A percentile compares a stretch with the other conserved stretches of the same genome.
Evolutionary conservation across 2,329 filamentous ascomycete genomes (phyloP).

Genomic region (Aspergillus sojae): DNA sequence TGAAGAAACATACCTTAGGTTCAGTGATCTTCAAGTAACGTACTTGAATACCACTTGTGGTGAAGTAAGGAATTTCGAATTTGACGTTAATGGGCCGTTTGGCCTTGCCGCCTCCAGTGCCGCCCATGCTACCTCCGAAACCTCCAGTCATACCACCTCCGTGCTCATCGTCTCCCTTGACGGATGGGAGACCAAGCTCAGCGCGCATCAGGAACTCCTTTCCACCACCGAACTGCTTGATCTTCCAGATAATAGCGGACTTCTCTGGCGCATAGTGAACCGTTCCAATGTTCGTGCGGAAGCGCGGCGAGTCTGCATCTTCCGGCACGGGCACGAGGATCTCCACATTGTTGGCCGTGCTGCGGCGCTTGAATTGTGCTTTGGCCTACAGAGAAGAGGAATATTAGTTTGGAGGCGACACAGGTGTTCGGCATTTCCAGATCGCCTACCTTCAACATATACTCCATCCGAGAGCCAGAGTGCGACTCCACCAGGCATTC

Average conservation of each 20-base stretch:
- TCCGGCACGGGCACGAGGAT: conserved; percentile 97
- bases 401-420: background rate
- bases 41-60: conserved; percentile 98
- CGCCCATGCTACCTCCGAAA: conserved; percentile 95
- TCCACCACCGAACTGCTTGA: conserved; percentile 97
- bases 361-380: conserved; percentile 96
- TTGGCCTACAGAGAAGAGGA: conserved; percentile 60
- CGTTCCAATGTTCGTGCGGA: conserved; percentile 94
- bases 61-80: conserved; percentile 99
- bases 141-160: conserved; percentile 97
- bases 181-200: conserved; percentile 89
- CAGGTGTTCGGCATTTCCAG: background rate
- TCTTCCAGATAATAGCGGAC: conserved; percentile 98
- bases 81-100: conserved; percentile 98
- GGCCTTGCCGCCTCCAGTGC: conserved; percentile 79
- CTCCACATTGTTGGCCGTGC: conserved; percentile 97
- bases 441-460: conserved; percentile 82
- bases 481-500: conserved; percentile 97
- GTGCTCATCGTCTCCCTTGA: conserved; percentile 92
- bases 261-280: conserved; percentile 98
- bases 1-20: conserved; percentile 76
- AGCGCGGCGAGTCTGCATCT: conserved; percentile 92
- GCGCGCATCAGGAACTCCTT: conserved; percentile 99
- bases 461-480: conserved; percentile 93
- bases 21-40: conserved; percentile 99